phyloP scores from a whole-genome alignment of 1,284 basidiomycete genomes.

The Ustilago hordei region DNA sequence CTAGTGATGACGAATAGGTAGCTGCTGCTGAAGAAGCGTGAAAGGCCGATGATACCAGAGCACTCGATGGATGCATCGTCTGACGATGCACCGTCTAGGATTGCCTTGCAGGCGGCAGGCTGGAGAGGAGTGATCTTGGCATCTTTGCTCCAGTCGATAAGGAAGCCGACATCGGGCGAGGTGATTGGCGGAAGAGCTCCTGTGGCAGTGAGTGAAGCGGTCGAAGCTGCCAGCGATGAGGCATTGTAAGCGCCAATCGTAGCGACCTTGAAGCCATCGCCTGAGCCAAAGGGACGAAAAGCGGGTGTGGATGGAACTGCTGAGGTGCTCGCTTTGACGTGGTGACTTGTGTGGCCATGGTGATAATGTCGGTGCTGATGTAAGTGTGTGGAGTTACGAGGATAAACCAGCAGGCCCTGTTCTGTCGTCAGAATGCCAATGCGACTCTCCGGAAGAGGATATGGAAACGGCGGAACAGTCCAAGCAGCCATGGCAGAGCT shows the following conservation, averaged over 20 bases:
- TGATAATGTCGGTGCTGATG: conserved; percentile 17
- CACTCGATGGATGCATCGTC: conserved; percentile 31
- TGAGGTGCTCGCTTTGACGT: conserved; percentile 21
- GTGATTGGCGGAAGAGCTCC: conserved; percentile 18
- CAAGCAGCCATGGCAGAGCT: conserved; percentile 41
- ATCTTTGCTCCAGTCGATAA: conserved; percentile 47
- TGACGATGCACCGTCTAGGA: conserved; percentile 13
- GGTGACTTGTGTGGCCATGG: conserved; percentile 6
- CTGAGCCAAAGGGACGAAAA: conserved; percentile 32
- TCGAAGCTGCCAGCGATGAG: conserved; percentile 9
- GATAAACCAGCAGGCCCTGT: conserved; percentile 48
- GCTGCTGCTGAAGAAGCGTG: conserved; percentile 57
- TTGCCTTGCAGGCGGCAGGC: conserved; percentile 23
- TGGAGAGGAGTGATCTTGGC: conserved; percentile 31
- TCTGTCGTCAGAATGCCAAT: conserved; percentile 45
- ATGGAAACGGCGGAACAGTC: conserved; percentile 53
- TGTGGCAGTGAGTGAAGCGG: conserved; percentile 7
- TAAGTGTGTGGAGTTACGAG: conserved; percentile 19
- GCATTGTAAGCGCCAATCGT: conserved; percentile 29
- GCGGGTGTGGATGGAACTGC: conserved; percentile 4
- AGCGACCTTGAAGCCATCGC: conserved; percentile 45
- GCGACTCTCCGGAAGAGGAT: conserved; percentile 49
- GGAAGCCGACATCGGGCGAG: conserved; percentile 40
- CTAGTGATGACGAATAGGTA: conserved; percentile 62
- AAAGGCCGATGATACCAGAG: conserved; percentile 54